Evolutionary conservation across 2,329 filamentous ascomycete species (phyloP).

Genomic region (Blumeria graminis): DNA sequence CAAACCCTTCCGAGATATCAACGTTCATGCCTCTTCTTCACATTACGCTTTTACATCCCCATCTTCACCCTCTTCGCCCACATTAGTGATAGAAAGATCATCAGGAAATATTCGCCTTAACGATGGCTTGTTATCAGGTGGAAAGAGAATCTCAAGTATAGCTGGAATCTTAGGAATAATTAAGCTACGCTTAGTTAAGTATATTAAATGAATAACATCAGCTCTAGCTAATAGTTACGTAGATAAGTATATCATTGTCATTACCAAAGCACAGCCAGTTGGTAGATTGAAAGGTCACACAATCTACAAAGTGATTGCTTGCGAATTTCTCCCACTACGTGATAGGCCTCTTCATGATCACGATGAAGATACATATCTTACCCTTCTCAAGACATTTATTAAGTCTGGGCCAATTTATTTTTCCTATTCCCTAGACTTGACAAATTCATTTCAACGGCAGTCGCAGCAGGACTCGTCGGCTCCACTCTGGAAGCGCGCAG

Average conservation of each 20-base stretch:
- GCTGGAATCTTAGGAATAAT: conserved; percentile 87
- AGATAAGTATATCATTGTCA: conserved; percentile 92
- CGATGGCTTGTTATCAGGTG: conserved; percentile 50
- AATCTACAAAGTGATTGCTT: conserved; percentile 78
- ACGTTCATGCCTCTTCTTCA: conserved; percentile 74
- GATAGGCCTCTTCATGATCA: conserved; percentile 77
- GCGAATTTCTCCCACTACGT: conserved; percentile 81
- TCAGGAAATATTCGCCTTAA: conserved; percentile 74
- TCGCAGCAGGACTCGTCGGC: conserved; percentile 44
- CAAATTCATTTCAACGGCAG: conserved; percentile 90
- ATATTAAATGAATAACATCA: neutral
- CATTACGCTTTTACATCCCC: conserved; percentile 94
- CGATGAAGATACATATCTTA: conserved; percentile 81
- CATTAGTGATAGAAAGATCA: conserved; percentile 72
- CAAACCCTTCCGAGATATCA: conserved; percentile 83
- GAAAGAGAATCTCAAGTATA: conserved; percentile 77
- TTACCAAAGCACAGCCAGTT: conserved; percentile 80
- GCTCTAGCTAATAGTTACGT: conserved; percentile 5
- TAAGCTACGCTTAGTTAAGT: conserved; percentile 67
- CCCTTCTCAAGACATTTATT: conserved; percentile 58
- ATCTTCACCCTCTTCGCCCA: conserved; percentile 70
- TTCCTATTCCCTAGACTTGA: conserved; percentile 89
- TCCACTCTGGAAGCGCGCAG: conserved; percentile 75
- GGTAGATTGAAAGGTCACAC: conserved; percentile 86
- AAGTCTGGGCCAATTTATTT: conserved; percentile 86